Base-by-base conservation (phyloP, 768 basidiomycete genomes). In the Suillus variegatus region DNA sequence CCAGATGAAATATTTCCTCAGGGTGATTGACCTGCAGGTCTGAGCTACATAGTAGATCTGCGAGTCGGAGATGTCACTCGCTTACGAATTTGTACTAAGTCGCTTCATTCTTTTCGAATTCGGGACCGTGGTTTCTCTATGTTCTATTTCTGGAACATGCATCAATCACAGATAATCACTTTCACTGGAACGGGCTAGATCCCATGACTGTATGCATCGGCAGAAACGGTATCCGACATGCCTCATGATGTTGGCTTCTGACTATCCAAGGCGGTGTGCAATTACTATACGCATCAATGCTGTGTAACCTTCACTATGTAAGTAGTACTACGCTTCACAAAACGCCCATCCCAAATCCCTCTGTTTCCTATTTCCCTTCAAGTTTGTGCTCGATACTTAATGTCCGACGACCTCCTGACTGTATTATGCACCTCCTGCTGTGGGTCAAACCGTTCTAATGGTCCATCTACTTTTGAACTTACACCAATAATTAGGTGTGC, bases 1-100 rank as follows among this genome's bases (percentile, higher is more conserved):
- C 92, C 85, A 68, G 93, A 91, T 6, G 87, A 88, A 28, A 94
- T 80, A 72, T 93, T 92, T 36, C 75, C 75, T 76, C 77, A 36
- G 0, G 12, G 22, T 67, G 44, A 61, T 32, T 32, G 6, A 32
- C 32, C 32, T 32, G 32, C 32, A 32, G 32, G 32, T 32, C 32
- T 32, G 32, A 28, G 28, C 28, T 28, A 28, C 28, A 2, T 28
- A 28, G 32, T 6, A 32, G 4, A 32, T 32, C 4, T 6, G 32
- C 32, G 32, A 32, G 32, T 32, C 32, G 32, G 32, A 32, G 5
- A 32, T 32, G 32, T 32, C 32, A 32, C 32, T 32, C 5, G 32
- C 32, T 32, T 32, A 32, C 32, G 4, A 32, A 28, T 28, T 28
- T 4, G 28, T 28, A 0, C 28, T 28, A 3, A 28, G 28, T 28